These are phyloP conservation scores for Penicillium sp. DNA, from an alignment of 2,329 filamentous ascomycete species.

Conservation along the genomic window DNA sequence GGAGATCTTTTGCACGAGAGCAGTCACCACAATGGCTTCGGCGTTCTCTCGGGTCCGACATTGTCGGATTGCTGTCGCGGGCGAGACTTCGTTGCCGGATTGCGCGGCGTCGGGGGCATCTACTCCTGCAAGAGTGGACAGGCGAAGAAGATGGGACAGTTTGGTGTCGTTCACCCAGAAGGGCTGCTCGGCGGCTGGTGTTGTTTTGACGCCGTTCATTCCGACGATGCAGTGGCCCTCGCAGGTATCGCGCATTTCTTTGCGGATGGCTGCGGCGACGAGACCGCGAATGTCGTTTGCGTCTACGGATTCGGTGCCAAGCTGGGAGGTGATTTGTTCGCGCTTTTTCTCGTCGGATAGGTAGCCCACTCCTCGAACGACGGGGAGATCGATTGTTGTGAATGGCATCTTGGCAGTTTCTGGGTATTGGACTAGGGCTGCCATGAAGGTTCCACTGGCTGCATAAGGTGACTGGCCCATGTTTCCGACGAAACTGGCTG, in stretches of 20 bases:
- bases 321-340: constrained; percentile 16
- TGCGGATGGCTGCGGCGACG: constrained; percentile 20
- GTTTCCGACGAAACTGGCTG: constrained; percentile 27
- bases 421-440: constrained; percentile 20
- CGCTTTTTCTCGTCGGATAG: constrained; percentile 20
- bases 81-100: constrained; percentile 8
- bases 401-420: constrained; percentile 50
- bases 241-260: constrained; percentile 18
- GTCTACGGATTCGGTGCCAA: constrained; percentile 18
- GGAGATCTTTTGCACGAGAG: constrained; percentile 17
- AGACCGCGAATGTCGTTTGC: constrained; percentile 21
- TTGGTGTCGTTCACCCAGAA: constrained; percentile 22
- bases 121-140: constrained; percentile 17
- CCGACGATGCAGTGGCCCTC: constrained; percentile 21
- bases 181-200: constrained; percentile 14
- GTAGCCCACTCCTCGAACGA: constrained; percentile 22
- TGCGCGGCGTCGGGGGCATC: constrained; percentile 5
- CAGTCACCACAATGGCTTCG: constrained; percentile 5
- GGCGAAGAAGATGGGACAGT: constrained; percentile 16
- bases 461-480: constrained; percentile 59
- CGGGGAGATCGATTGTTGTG: constrained; percentile 42
- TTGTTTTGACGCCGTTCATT: constrained; percentile 19
- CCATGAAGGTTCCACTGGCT: constrained; percentile 32
- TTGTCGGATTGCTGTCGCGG: constrained; percentile 16
- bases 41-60: constrained; percentile 8